Conservation (phyloP, 176 grass and related monocot genomes). For the Urochloa ruziziensis region DNA sequence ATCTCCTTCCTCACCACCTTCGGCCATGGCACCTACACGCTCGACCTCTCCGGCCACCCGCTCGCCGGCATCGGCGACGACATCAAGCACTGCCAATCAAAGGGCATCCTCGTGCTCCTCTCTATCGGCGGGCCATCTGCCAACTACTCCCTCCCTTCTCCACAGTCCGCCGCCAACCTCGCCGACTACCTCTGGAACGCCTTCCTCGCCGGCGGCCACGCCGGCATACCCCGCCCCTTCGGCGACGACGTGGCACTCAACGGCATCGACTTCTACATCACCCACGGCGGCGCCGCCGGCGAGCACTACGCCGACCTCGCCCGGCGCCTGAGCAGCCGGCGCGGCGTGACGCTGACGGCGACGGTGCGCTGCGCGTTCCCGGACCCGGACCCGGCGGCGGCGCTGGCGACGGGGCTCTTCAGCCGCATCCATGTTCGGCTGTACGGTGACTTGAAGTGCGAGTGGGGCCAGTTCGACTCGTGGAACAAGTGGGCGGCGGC, state of each 20-base stretch:
- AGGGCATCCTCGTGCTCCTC: slow-evolving; percentile 15
- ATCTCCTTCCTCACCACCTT: no score
- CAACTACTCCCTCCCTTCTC: not conserved
- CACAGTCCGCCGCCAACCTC: not conserved
- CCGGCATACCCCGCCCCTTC: not conserved
- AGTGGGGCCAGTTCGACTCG: not conserved
- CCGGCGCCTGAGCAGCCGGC: not conserved
- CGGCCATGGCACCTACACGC: no score
- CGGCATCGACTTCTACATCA: not conserved
- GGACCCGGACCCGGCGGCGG: slow-evolving; percentile 13
- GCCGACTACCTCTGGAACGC: not conserved
- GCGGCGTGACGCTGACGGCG: slow-evolving; percentile 4
- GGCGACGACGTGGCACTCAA: not conserved
- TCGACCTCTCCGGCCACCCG: slow-evolving; percentile 15
- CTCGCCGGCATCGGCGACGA: not conserved
- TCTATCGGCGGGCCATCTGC: not conserved
- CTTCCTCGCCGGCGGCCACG: not conserved
- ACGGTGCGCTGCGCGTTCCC: slow-evolving; percentile 47
- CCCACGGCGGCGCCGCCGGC: not conserved
- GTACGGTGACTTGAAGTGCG: not conserved
- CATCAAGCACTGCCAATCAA: slow-evolving; percentile 5
- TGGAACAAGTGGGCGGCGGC: slow-evolving; percentile 12
- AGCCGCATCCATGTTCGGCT: slow-evolving; percentile 19
- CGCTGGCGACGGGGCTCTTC: slow-evolving; percentile 41
- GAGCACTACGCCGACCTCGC: not conserved